These are phyloP conservation scores for Epichloe coenophiala DNA, from an alignment of 2,329 filamentous ascomycete genomes.

Conservation along the genomic window DNA sequence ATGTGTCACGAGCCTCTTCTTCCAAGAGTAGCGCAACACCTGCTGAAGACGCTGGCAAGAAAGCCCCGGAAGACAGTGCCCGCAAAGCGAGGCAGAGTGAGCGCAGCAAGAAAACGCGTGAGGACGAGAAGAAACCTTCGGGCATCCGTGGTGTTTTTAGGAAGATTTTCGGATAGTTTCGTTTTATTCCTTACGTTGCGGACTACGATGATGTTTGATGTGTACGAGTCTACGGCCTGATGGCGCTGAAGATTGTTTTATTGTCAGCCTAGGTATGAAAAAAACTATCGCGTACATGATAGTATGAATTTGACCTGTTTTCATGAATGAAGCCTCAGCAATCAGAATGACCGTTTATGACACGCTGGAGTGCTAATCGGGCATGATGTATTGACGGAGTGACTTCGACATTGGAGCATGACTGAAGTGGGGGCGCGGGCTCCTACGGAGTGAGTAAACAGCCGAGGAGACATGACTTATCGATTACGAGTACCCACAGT, in stretches of 20 bases:
- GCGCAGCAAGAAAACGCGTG: conserved; percentile 19
- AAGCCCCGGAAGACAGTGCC: conserved; percentile 17
- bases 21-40: conserved; percentile 1
- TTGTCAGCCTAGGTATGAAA: conserved; percentile 5
- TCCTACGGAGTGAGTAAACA: no score
- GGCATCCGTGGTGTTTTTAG: conserved; percentile 24
- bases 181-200: not conserved
- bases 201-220: conserved; percentile 6
- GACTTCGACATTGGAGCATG: no score
- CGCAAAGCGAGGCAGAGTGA: conserved; percentile 21
- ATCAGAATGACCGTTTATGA: not conserved
- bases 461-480: not conserved
- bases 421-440: no score
- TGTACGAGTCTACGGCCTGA: conserved; percentile 1
- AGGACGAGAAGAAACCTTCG: conserved; percentile 16
- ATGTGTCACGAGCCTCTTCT: not conserved
- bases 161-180: conserved; percentile 18
- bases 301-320: not conserved
- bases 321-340: not conserved
- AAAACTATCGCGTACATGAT: not conserved
- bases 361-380: no score
- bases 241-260: conserved; percentile 3
- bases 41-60: conserved; percentile 2
- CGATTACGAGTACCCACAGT: not conserved
- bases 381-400: no score